Conservation (phyloP, 2,329 filamentous ascomycete genomes). For the Paecilomyces variotii region DNA sequence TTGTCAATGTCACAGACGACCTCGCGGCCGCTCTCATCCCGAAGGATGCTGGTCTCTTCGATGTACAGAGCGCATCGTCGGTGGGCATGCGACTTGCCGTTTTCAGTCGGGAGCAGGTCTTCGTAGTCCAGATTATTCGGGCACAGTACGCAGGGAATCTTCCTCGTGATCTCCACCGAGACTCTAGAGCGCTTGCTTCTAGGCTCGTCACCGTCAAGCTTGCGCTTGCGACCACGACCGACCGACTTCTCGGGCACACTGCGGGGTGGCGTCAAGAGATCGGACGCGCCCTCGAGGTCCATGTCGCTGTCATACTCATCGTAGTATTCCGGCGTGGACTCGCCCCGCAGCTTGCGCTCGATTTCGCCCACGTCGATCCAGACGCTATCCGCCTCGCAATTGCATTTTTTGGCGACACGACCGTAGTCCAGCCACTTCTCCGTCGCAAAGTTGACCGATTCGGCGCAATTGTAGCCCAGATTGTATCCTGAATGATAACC, state of each 20-base stretch:
- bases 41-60: constrained; percentile 81
- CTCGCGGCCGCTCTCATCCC: constrained; percentile 59
- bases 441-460: constrained; percentile 96
- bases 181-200: constrained; percentile 72
- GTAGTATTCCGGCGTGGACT: constrained; percentile 50
- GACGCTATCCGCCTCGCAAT: constrained; percentile 94
- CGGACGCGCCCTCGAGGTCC: constrained; percentile 54
- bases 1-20: constrained; percentile 68
- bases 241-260: constrained; percentile 64
- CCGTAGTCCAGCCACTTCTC: constrained; percentile 94
- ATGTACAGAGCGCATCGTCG: constrained; percentile 83
- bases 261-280: constrained; percentile 70
- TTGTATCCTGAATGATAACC: constrained; percentile 98
- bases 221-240: constrained; percentile 59
- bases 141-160: constrained; percentile 82
- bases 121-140: constrained; percentile 80
- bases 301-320: constrained; percentile 52
- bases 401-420: constrained; percentile 90
- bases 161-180: constrained; percentile 60
- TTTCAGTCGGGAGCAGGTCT: constrained; percentile 77
- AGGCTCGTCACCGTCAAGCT: constrained; percentile 49
- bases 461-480: constrained; percentile 94
- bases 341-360: constrained; percentile 84
- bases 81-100: constrained; percentile 72
- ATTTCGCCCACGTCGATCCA: constrained; percentile 98